Base-by-base conservation (phyloP, 805 yeast genomes). In the Saturnispora diversa region DNA sequence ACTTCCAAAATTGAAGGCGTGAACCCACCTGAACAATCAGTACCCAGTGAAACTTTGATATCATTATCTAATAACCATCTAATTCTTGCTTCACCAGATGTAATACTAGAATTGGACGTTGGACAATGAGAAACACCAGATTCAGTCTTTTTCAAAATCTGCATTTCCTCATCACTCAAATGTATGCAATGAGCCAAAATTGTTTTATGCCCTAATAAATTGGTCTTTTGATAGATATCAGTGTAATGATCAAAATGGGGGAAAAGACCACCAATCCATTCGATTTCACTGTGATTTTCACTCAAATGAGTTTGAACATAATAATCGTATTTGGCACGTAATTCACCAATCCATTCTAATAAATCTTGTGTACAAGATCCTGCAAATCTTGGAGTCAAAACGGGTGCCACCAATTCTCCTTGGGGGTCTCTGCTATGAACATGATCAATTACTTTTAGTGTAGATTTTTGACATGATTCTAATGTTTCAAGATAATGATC, bases 121-220 rank as follows among this genome's bases (percentile, higher is more conserved):
- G 98, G 98, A 63, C 98, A 90, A 60, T 92, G 97, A 4, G 94
- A 72, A 13, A 90, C 75, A 10, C 96, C 94, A 24, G 85, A 64
- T 5, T 73, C 62, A 16, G 72, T 70, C 13, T 52, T 46, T 46
- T 68, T 69, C 33, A 92, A 66, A 16, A 83, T 45, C 13, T 69
- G 60, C 31, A 77, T 66, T 58, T 90, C 98, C 2, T 67, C 67
- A 7, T 74, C 76, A 2, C 74, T 49, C 40, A 90, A 64, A 54
- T 88, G 94, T 28, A 92, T 69, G 27, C 92, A 94, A 55, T 90
- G 98, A 0, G 97, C 98, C 44, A 90, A 64, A 23, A 86, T 76
- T 0, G 97, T 87, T 47, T 72, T 74, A 1, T 65, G 58, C 16
- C 72, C 72, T 35, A 90, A 60, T 26, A 90, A 61, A 2, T 73